These are phyloP conservation scores for Bipolaris sorokiniana DNA, from an alignment of 2,329 filamentous ascomycete genomes.

Conservation along the genomic window DNA sequence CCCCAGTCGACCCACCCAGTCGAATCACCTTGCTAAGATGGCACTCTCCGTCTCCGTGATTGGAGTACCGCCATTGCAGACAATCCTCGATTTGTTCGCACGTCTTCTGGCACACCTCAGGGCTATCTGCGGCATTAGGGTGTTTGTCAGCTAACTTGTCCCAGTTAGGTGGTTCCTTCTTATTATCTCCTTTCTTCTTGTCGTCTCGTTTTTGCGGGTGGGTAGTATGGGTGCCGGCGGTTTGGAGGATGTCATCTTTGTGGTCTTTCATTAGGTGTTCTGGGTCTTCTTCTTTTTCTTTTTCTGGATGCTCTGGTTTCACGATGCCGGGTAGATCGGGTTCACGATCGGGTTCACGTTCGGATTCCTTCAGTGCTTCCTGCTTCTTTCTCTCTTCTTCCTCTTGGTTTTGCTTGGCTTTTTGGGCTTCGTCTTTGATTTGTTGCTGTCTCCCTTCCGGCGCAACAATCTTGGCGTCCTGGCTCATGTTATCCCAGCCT, in stretches of 20 bases:
- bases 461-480: constrained; percentile 28
- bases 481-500: constrained; percentile 46
- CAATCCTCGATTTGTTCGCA: constrained; percentile 43
- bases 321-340: too few species aligned
- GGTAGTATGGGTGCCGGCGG: not conserved
- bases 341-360: too few species aligned
- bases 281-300: not conserved
- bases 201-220: constrained; percentile 1
- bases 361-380: not conserved
- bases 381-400: not conserved
- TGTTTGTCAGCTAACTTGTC: constrained; percentile 24
- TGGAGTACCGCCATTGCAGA: constrained; percentile 46
- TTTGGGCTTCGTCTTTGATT: constrained; percentile 20
- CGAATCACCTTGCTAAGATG: constrained; percentile 41
- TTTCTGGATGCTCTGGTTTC: not conserved
- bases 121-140: constrained; percentile 33
- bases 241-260: constrained; percentile 5
- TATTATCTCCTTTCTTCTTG: constrained; percentile 7
- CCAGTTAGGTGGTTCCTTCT: constrained; percentile 22
- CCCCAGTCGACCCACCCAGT: constrained; percentile 32
- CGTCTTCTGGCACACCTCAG: constrained; percentile 33
- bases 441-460: constrained; percentile 23
- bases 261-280: constrained; percentile 1
- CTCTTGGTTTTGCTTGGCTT: not conserved
- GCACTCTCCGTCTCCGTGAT: constrained; percentile 39